Base-by-base conservation (phyloP, 176 grass and related monocot genomes). In the barley (Hordeum vulgare) region DNA sequence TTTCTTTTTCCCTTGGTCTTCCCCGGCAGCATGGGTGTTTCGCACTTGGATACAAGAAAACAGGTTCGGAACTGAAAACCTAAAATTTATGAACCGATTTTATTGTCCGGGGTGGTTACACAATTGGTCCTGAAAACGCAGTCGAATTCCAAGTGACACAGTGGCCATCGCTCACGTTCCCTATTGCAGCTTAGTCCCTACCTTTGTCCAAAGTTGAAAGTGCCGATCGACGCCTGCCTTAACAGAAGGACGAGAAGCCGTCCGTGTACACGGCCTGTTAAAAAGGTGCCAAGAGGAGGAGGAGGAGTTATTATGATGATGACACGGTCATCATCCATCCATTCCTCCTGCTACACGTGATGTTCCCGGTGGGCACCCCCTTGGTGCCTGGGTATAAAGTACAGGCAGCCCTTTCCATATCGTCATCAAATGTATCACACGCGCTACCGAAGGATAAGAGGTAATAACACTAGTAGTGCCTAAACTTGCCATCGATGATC, bases 341-440 rank as follows among this genome's bases (percentile, higher is more conserved):
- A 6, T 12, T 67, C 21, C 61, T 39, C 31, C 35, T 24, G 31
- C 63, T 21, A 68, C 63, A 36, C 20, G 10, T 42, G 23, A 47
- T 71, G 71, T 56, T 81, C 41, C 64, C n/a, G 77, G 70, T 80
- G 82, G 81, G 77, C 39, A 40, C 74, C 17, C 29, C 40, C 47
- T 24, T 28, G 0, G n/a, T 53, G n/a, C n/a, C n/a, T 10, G 8
- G 11, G 49, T 53, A 33, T 73, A 75, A 89, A 86, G 79, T 86
- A 86, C n/a, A n/a, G n/a, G n/a, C 82, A 57, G 21, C 35, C 74
- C 79, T 79, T 80, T 79, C 75, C 68, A 66, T 83, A 36, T 70
- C 75, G 80, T 80, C 84, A 87, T 83, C 75, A 83, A 68, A 86
- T 6, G 82, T 1, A 18, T 51, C 47, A 51, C 47, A 51, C 15